Conservation (phyloP, 2,329 filamentous ascomycete genomes). For the Paraconiothyrium brasiliense region DNA sequence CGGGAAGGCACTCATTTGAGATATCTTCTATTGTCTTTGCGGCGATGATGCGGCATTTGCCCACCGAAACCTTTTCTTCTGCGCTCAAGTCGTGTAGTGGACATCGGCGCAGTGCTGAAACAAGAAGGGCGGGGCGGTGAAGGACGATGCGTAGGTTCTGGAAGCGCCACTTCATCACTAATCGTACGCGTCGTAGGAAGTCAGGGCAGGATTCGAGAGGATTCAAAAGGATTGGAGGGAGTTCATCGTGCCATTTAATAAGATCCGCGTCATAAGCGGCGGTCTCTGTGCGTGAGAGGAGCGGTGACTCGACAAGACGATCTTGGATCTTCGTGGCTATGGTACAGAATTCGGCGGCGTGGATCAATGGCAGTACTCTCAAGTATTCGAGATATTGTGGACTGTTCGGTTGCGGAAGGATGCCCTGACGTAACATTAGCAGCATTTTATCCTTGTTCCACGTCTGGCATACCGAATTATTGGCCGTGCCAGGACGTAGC, state of each 20-base stretch:
- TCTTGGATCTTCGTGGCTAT: conserved; percentile 82
- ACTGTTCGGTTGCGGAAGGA: conserved; percentile 44
- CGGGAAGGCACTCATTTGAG: conserved; percentile 72
- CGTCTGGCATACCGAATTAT: conserved; percentile 38
- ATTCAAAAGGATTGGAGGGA: conserved; percentile 63
- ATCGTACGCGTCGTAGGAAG: conserved; percentile 73
- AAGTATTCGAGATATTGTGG: conserved; percentile 62
- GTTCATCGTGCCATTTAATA: conserved; percentile 74
- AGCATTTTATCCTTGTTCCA: background rate
- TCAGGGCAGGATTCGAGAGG: conserved; percentile 72
- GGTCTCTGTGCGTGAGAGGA: conserved; percentile 73
- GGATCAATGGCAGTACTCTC: conserved; percentile 74
- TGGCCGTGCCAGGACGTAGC: conserved; percentile 45
- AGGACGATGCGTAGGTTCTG: conserved; percentile 80
- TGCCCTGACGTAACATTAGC: conserved; percentile 11
- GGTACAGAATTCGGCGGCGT: conserved; percentile 82
- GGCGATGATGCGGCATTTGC: conserved; percentile 74
- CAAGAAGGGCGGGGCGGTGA: conserved; percentile 76
- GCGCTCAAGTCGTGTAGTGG: conserved; percentile 62
- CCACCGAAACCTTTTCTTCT: conserved; percentile 73
- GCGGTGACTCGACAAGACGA: conserved; percentile 73
- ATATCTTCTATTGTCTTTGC: conserved; percentile 78
- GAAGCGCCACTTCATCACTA: conserved; percentile 84
- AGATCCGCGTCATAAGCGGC: conserved; percentile 73
- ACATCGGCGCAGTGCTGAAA: conserved; percentile 64